Percentiles rank a stretch among this genome's conserved stretches.
Conservation (phyloP, 495 filamentous ascomycete genomes). For the Trichoderma orchidacearum region DNA sequence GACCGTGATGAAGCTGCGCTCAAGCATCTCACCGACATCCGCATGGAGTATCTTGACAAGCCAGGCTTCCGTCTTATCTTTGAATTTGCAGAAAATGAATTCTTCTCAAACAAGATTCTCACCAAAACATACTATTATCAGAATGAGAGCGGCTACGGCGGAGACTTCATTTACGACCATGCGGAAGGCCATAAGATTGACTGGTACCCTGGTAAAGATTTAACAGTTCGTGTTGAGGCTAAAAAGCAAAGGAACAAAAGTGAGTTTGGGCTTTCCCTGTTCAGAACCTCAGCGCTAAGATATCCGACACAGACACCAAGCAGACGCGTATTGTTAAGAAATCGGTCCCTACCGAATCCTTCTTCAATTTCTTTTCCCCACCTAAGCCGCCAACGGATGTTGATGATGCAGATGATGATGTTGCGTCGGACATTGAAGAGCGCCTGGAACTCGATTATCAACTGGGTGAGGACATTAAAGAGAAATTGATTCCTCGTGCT, state of each 20-base stretch:
- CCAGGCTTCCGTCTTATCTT: slow-evolving; percentile 98
- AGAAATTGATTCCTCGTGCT: slow-evolving; percentile 96
- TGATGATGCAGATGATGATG: slow-evolving; percentile 69
- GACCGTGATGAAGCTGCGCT: slow-evolving; percentile 90
- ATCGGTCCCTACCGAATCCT: slow-evolving; percentile 94
- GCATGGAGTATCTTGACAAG: slow-evolving; percentile 97
- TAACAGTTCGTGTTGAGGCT: slow-evolving; percentile 88
- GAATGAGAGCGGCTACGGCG: slow-evolving; percentile 94
- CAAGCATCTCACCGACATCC: slow-evolving; percentile 82
- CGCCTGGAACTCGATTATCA: slow-evolving; percentile 98
- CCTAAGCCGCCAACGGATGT: slow-evolving; percentile 71
- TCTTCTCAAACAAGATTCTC: slow-evolving; percentile 91
- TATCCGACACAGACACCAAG: slow-evolving; percentile 64
- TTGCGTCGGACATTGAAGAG: slow-evolving; percentile 85
- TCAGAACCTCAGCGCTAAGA: slow-evolving; percentile 12
- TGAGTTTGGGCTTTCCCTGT: slow-evolving; percentile 32
- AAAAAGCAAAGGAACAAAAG: slow-evolving; percentile 99
- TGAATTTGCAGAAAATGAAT: slow-evolving; percentile 87
- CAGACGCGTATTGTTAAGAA: slow-evolving; percentile 98
- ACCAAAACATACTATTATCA: slow-evolving; percentile 99
- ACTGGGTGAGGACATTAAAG: slow-evolving; percentile 98
- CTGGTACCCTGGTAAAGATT: slow-evolving; percentile 86
- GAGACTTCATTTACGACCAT: slow-evolving; percentile 99
- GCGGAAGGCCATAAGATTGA: slow-evolving; percentile 96
- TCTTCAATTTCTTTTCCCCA: slow-evolving; percentile 99